These are phyloP conservation scores for Pyrenochaeta sp. DNA, from an alignment of 2,329 filamentous ascomycete genomes.

Conservation along the genomic window DNA sequence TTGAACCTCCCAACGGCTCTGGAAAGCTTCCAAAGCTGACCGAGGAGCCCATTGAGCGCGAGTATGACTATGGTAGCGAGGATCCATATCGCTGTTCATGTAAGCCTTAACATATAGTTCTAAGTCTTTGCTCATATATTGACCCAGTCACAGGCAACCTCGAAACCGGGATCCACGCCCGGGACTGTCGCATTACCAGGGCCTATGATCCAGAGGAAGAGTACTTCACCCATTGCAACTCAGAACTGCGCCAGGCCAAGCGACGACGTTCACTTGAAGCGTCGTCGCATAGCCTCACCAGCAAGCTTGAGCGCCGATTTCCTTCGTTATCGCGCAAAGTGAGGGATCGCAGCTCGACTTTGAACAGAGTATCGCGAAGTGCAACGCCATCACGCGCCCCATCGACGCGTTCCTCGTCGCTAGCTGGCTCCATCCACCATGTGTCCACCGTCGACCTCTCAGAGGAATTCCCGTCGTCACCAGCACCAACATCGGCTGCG, in stretches of 20 bases:
- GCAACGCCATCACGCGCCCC: slow-evolving; percentile 61
- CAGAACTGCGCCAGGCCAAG: slow-evolving; percentile 64
- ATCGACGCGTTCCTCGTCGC: slow-evolving; percentile 81
- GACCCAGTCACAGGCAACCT: slow-evolving; percentile 62
- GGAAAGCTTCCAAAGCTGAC: slow-evolving; percentile 82
- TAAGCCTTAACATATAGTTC: slow-evolving; percentile 58
- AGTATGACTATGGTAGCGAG: slow-evolving; percentile 63
- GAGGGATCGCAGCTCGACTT: slow-evolving; percentile 56
- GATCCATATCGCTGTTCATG: slow-evolving; percentile 69
- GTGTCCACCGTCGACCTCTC: slow-evolving; percentile 46
- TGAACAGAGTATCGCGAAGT: slow-evolving; percentile 49
- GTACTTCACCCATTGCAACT: slow-evolving; percentile 66
- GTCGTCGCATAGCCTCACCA: slow-evolving; percentile 67
- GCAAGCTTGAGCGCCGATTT: slow-evolving; percentile 70
- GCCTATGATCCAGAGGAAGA: slow-evolving; percentile 70
- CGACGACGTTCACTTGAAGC: slow-evolving; percentile 67
- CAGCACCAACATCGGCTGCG: slow-evolving; percentile 28
- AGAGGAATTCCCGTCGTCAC: slow-evolving; percentile 40
- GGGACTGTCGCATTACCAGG: slow-evolving; percentile 51
- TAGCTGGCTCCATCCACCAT: slow-evolving; percentile 67
- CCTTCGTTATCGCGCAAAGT: slow-evolving; percentile 63
- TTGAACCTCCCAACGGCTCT: slow-evolving; percentile 64
- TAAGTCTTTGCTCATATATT: slow-evolving; percentile 21
- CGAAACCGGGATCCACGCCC: slow-evolving; percentile 62
- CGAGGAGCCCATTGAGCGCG: slow-evolving; percentile 79